Evolutionary conservation across 73 alveolate species (phyloP).

Genomic region (Tetrahymena borealis): DNA sequence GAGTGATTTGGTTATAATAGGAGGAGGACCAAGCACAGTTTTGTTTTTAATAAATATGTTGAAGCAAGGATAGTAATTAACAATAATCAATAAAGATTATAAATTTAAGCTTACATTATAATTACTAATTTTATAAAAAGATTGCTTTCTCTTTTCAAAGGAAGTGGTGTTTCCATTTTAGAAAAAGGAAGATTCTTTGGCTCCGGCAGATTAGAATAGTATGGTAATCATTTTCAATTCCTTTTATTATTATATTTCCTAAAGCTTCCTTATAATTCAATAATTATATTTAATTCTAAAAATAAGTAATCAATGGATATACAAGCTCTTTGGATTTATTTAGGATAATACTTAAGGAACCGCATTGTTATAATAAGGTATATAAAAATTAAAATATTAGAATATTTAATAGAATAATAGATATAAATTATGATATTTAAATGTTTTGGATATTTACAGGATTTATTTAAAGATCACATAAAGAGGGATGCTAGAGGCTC

Average conservation of each 20-base stretch:
- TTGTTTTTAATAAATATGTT: not conserved
- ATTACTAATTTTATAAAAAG: not conserved
- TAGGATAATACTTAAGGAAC: not conserved
- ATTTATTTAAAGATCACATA: not conserved
- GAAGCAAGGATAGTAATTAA: not conserved
- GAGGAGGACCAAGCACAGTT: not conserved
- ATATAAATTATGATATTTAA: no score
- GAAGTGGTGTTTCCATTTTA: not conserved
- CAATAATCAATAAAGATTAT: not conserved
- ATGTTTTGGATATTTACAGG: no score
- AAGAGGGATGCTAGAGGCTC: not conserved
- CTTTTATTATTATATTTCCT: not conserved
- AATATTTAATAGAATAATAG: no score
- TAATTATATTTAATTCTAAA: not conserved
- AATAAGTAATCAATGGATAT: not conserved
- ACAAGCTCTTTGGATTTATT: not conserved
- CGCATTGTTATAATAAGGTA: not conserved
- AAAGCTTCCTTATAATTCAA: not conserved
- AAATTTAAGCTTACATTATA: not conserved
- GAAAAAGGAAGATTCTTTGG: not conserved
- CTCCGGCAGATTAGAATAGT: not conserved
- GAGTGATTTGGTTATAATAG: not conserved
- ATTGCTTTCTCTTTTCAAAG: not conserved
- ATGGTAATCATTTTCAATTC: not conserved
- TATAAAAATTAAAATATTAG: not conserved